A percentile compares a stretch with the other conserved stretches of the same genome.
Conservation (phyloP, 2,329 filamentous ascomycete genomes). For the Pseudocercospora crystallina region DNA sequence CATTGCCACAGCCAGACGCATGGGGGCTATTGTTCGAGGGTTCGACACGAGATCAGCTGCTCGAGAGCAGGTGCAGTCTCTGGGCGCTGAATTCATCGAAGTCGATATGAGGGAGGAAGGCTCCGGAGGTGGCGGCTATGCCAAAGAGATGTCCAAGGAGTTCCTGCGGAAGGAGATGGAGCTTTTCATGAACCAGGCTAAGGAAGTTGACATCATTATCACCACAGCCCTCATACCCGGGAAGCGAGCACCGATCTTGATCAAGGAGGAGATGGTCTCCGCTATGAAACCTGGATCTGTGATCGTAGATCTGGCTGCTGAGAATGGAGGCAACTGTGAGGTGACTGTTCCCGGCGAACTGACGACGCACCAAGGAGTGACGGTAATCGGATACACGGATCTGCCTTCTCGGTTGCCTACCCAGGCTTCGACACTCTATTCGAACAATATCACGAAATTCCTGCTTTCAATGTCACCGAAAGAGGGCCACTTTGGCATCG, state of each 20-base stretch:
- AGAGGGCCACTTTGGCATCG: slow-evolving; percentile 76
- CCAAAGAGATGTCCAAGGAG: slow-evolving; percentile 91
- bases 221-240: slow-evolving; percentile 91
- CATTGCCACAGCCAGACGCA: slow-evolving; percentile 79
- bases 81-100: slow-evolving; percentile 87
- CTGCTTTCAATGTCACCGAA: slow-evolving; percentile 77
- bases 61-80: slow-evolving; percentile 83
- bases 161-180: slow-evolving; percentile 94
- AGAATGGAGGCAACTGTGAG: slow-evolving; percentile 86
- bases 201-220: slow-evolving; percentile 88
- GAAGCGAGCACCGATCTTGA: slow-evolving; percentile 76
- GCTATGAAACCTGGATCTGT: slow-evolving; percentile 90
- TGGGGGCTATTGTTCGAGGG: slow-evolving; percentile 85
- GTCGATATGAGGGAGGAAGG: slow-evolving; percentile 84
- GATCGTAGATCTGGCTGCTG: slow-evolving; percentile 82
- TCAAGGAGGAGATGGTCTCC: slow-evolving; percentile 75
- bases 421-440: slow-evolving; percentile 86
- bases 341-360: slow-evolving; percentile 71
- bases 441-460: slow-evolving; percentile 90
- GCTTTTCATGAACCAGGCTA: slow-evolving; percentile 81
- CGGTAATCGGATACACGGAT: slow-evolving; percentile 71
- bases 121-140: slow-evolving; percentile 80
- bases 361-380: slow-evolving; percentile 71
- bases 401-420: slow-evolving; percentile 82
- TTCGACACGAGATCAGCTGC: slow-evolving; percentile 90